Evolutionary conservation across 805 yeast species (phyloP), one percentile per base, ranked within the genome.

Genomic region (Nakazawaea pomicola): DNA sequence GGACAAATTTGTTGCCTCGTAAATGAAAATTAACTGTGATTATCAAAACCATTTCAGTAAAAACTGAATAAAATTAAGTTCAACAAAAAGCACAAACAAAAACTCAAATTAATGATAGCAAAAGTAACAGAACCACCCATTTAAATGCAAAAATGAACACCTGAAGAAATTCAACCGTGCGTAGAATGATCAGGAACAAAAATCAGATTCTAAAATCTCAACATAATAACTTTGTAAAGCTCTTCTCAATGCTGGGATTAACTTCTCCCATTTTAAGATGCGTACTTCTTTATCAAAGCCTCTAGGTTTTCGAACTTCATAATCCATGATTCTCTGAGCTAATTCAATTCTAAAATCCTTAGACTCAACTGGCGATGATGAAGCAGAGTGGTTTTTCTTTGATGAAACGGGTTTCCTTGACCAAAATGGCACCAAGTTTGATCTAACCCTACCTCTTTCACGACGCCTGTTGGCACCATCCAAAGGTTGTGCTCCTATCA

Each of bases 281-380:
- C 84, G 59, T 28, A 80, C 83, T 49, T 78, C 83, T 57, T 79
- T 80, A 52, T 79, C 84, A 57, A 79, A 78, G 1, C 83, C 83
- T 50, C 85, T 64, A 20, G 85, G 86, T 49, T 76, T 78, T 50
- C 83, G 67, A 23, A 66, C 60, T 44, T 74, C 78, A 54, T 80
- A 80, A 15, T 72, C 72, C 83, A 79, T 78, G 18, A 80, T 78
- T 53, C 85, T 64, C 44, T 75, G 75, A 3, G 84, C 84, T 46
- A 79, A 62, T 47, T 78, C 83, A 15, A 66, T 58, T 45, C 78
- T 61, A 49, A 65, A 67, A 47, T 66, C 70, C 8, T 18, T 31
- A 3, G 38, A 25, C 12, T 34, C 39, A 28, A 29, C 32, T 11
- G 41, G 30, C 17, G 53, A 34, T 7, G 49, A 41, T 12, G 51